Conservation (phyloP, 2,329 filamentous ascomycete species). For the Cryphonectria parasitica region DNA sequence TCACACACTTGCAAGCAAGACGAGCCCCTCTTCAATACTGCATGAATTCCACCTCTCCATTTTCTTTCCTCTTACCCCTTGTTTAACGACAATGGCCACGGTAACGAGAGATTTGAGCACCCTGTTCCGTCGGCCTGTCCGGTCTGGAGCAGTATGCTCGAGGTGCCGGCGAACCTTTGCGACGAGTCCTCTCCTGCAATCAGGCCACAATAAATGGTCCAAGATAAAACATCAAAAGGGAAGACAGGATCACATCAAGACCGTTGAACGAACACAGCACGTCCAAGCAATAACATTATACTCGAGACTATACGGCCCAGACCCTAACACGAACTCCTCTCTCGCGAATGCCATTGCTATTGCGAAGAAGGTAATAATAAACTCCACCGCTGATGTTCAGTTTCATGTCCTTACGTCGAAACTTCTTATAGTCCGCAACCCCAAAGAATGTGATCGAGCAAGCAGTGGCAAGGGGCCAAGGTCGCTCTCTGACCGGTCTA, state of each 20-base stretch:
- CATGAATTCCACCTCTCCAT: background rate
- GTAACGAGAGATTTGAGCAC: conserved; percentile 12
- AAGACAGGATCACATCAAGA: conserved; percentile 80
- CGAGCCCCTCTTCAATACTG: background rate
- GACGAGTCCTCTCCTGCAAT: conserved; percentile 49
- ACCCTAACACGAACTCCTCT: conserved; percentile 74
- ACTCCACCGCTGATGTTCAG: background rate
- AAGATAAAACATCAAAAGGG: conserved; percentile 96
- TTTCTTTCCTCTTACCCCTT: too few relatives aligned
- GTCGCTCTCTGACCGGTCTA: conserved; percentile 73
- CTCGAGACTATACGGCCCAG: conserved; percentile 76
- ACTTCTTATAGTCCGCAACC: conserved; percentile 58
- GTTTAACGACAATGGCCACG: conserved; percentile 21
- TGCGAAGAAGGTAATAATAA: conserved; percentile 70
- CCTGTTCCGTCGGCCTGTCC: conserved; percentile 9
- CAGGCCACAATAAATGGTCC: conserved; percentile 92
- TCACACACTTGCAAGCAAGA: background rate
- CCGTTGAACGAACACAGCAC: conserved; percentile 68
- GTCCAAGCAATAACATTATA: conserved; percentile 74
- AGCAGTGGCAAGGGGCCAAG: conserved; percentile 87
- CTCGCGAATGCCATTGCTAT: conserved; percentile 72
- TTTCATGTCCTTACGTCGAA: conserved; percentile 1
- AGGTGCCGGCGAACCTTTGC: conserved; percentile 55
- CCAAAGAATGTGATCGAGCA: conserved; percentile 84
- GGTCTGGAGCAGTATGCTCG: conserved; percentile 43